A percentile compares a stretch with the other conserved stretches of the same genome.
Evolutionary conservation across 805 yeast genomes (phyloP).

Genomic region (Saccharomycopsis amapae): DNA sequence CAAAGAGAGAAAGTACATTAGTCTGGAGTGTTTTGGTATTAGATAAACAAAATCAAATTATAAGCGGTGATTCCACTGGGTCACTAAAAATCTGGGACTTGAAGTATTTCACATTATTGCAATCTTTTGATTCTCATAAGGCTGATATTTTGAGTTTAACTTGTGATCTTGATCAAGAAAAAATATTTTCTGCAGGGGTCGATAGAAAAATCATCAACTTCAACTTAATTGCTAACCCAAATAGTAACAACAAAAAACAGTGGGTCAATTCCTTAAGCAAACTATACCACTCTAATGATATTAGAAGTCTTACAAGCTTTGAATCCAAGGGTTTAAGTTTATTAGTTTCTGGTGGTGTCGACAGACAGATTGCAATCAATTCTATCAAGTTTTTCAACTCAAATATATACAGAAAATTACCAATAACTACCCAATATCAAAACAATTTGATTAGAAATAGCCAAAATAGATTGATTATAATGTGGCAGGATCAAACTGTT

Average conservation of each 20-base stretch:
- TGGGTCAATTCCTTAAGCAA: constrained; percentile 79
- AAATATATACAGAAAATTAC: constrained; percentile 65
- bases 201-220: constrained; percentile 85
- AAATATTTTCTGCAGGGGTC: constrained; percentile 82
- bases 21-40: constrained; percentile 81
- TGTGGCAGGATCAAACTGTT: constrained; percentile 79
- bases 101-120: constrained; percentile 64
- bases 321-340: constrained; percentile 63
- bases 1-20: constrained; percentile 71
- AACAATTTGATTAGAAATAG: constrained; percentile 46
- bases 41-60: constrained; percentile 61
- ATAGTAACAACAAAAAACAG: constrained; percentile 8
- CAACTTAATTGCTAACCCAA: constrained; percentile 35
- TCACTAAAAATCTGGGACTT: constrained; percentile 89
- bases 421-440: constrained; percentile 48
- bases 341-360: constrained; percentile 80
- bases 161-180: constrained; percentile 50
- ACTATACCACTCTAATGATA: constrained; percentile 78
- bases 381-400: constrained; percentile 60
- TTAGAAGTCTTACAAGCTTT: constrained; percentile 65
- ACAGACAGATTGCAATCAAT: constrained; percentile 55
- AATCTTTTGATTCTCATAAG: constrained; percentile 76
- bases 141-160: constrained; percentile 82
- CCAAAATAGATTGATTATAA: constrained; percentile 45
- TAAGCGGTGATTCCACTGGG: constrained; percentile 97